These are phyloP conservation scores for Fusarium sambucinum DNA, from an alignment of 2,329 filamentous ascomycete genomes.

Conservation along the genomic window DNA sequence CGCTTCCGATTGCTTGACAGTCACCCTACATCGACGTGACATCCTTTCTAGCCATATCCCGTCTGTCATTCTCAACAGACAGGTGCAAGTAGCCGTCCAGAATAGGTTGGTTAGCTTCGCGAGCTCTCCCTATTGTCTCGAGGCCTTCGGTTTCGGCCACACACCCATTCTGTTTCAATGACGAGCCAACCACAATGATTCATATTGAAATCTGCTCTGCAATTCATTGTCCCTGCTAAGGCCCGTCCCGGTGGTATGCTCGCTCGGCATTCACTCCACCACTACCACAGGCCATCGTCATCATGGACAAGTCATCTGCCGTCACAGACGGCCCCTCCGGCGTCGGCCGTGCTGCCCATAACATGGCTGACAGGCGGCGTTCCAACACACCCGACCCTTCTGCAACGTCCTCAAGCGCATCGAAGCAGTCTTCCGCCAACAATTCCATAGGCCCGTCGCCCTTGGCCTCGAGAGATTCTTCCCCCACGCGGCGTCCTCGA, in stretches of 20 bases:
- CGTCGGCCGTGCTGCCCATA: constrained; percentile 38
- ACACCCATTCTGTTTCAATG: constrained; percentile 47
- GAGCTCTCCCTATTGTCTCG: constrained; percentile 36
- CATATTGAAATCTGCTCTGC: constrained; percentile 45
- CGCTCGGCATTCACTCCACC: constrained; percentile 47
- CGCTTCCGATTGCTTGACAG: constrained; percentile 14
- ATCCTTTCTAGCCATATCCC: constrained; percentile 43
- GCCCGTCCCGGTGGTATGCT: constrained; percentile 52
- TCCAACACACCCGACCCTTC: constrained; percentile 45
- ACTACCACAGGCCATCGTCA: constrained; percentile 44
- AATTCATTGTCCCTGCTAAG: constrained; percentile 49
- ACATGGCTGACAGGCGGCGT: constrained; percentile 34
- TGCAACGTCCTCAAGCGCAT: constrained; percentile 44
- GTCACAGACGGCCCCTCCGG: constrained; percentile 46
- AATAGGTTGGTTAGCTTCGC: constrained; percentile 49
- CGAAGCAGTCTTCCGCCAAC: constrained; percentile 54
- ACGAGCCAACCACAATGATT: constrained; percentile 55
- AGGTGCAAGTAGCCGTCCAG: constrained; percentile 43
- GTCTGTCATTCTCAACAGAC: constrained; percentile 42
- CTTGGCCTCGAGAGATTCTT: constrained; percentile 60
- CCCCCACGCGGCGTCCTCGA: constrained; percentile 58
- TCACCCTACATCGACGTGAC: constrained; percentile 23
- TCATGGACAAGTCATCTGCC: constrained; percentile 54
- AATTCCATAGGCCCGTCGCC: constrained; percentile 55
- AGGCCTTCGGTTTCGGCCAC: constrained; percentile 39